A percentile compares a stretch with the other conserved stretches of the same genome.
phyloP scores from a whole-genome alignment of 1,284 basidiomycete genomes.

The Rhodotorula sp. region DNA sequence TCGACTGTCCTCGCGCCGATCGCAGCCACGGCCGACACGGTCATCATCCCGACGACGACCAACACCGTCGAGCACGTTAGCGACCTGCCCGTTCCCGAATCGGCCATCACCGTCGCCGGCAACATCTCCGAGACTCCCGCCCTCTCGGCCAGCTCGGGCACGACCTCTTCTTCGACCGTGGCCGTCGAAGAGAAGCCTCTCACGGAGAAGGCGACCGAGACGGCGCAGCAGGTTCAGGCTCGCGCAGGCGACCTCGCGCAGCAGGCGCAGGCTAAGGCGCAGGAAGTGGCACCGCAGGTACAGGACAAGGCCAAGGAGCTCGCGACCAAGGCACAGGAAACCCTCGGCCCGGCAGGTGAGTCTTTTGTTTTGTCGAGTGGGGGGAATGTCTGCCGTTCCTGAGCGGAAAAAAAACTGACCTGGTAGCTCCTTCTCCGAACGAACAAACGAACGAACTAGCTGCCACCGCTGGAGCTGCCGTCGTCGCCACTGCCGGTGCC shows the following conservation, averaged over 20 bases:
- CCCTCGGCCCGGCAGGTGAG: conserved; percentile 14
- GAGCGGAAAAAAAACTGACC: neutral
- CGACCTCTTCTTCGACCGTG: neutral
- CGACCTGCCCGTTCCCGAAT: conserved; percentile 25
- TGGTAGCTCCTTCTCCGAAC: neutral
- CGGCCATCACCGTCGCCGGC: conserved; percentile 18
- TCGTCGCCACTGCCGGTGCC: conserved; percentile 8
- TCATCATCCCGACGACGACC: neutral
- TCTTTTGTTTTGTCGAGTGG: neutral
- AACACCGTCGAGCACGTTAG: neutral
- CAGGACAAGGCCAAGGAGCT: neutral
- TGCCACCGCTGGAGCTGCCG: conserved; percentile 7
- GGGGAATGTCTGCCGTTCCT: too few species aligned
- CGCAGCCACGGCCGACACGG: neutral
- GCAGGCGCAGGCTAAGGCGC: conserved; percentile 6
- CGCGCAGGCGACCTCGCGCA: conserved; percentile 1
- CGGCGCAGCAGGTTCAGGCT: conserved; percentile 22
- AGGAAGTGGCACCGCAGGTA: conserved; percentile 11
- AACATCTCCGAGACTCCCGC: conserved; percentile 14
- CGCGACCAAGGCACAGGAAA: conserved; percentile 8
- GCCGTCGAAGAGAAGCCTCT: neutral
- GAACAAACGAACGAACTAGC: neutral
- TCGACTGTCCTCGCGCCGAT: conserved; percentile 1
- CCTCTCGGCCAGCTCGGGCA: conserved; percentile 2
- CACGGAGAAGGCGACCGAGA: neutral